Percentiles rank a stretch among this genome's conserved stretches.
Conservation (phyloP, 352 stramenopile species). For the Phytophthora citrophthora region DNA sequence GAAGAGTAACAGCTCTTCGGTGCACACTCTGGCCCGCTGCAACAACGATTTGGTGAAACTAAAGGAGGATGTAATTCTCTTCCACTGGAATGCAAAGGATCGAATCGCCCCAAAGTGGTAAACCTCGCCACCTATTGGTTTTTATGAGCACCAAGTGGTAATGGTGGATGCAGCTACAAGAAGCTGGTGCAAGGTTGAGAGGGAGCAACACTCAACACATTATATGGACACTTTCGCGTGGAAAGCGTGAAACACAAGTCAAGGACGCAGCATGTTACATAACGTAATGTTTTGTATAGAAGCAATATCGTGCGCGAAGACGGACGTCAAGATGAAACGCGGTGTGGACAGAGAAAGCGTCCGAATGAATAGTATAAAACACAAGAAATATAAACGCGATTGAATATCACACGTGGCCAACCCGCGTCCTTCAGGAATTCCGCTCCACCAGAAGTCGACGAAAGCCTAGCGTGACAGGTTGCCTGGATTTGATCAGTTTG, state of each 20-base stretch:
- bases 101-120: constrained; percentile 51
- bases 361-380: constrained; percentile 42
- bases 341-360: constrained; percentile 15
- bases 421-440: constrained; percentile 3
- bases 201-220: constrained; percentile 3
- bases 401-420: constrained; percentile 12
- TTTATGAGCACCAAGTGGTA: constrained; percentile 21
- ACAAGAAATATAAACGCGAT: constrained; percentile 37
- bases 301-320: constrained; percentile 20
- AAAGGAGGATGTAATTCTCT: constrained; percentile 87
- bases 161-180: constrained; percentile 2
- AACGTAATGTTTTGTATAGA: constrained; percentile 38
- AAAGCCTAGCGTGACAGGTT: constrained; percentile 50
- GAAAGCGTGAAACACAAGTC: not conserved
- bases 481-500: constrained; percentile 33
- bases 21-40: constrained; percentile 73
- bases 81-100: constrained; percentile 86
- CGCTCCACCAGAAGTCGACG: constrained; percentile 43
- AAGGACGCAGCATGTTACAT: constrained; percentile 18
- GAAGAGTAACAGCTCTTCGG: constrained; percentile 72
- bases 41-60: constrained; percentile 87
- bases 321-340: constrained; percentile 13
- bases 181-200: not conserved
- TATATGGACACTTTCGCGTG: constrained; percentile 4
- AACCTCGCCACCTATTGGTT: constrained; percentile 14